Percentiles rank a stretch among this genome's conserved stretches.
Evolutionary conservation across 805 yeast genomes (phyloP).

Genomic region (Maudiozyma turicensis): DNA sequence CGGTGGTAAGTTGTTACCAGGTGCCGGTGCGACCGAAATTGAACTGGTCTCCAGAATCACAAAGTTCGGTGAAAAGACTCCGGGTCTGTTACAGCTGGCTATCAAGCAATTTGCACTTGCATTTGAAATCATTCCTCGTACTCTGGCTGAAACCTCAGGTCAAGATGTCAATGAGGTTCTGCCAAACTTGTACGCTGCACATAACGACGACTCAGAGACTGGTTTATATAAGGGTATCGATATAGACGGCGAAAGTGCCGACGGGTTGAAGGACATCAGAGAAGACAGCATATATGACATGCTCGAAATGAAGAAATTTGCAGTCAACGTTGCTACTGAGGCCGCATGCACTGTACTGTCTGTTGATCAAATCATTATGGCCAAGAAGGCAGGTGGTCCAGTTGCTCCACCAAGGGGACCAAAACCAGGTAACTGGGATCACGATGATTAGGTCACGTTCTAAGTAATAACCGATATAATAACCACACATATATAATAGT

Average conservation of each 20-base stretch:
- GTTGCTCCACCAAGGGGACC: conserved; percentile 67
- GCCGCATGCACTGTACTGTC: conserved; percentile 71
- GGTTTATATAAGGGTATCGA: conserved; percentile 51
- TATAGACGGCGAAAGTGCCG: conserved; percentile 59
- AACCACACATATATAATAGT: not conserved
- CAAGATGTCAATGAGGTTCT: conserved; percentile 82
- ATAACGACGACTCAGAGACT: conserved; percentile 34
- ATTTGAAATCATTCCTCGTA: conserved; percentile 87
- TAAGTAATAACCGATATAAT: not conserved
- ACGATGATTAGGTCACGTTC: conserved; percentile 48
- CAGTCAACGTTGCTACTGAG: conserved; percentile 88
- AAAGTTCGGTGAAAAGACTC: conserved; percentile 84
- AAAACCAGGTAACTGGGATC: conserved; percentile 93
- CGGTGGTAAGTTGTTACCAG: conserved; percentile 75
- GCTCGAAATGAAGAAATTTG: conserved; percentile 70
- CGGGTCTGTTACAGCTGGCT: conserved; percentile 87
- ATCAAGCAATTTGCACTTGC: conserved; percentile 91
- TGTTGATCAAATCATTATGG: conserved; percentile 96
- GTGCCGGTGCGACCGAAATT: conserved; percentile 93
- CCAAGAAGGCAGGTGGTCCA: conserved; percentile 98
- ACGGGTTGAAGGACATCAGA: conserved; percentile 64
- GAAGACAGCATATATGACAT: conserved; percentile 69
- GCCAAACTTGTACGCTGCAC: conserved; percentile 83
- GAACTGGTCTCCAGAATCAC: conserved; percentile 75
- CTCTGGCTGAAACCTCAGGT: conserved; percentile 91